A percentile compares a stretch with the other conserved stretches of the same genome.
phyloP scores from a whole-genome alignment of 768 basidiomycete species.

The Pluteus cervinus region DNA sequence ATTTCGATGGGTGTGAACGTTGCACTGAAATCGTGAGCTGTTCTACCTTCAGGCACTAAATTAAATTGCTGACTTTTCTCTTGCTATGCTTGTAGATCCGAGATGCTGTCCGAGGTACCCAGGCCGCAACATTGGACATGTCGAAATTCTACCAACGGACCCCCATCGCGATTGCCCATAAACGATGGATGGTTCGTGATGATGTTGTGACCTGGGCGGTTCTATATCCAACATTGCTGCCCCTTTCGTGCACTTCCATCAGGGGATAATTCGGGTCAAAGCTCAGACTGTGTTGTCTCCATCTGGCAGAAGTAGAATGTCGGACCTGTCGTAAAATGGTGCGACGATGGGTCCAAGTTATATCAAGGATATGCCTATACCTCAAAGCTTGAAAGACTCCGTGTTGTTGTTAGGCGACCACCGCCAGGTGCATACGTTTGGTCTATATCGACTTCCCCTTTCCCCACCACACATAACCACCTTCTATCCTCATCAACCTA shows the following conservation, averaged over 20 bases:
- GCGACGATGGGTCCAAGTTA: too few species aligned
- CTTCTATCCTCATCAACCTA: too few species aligned
- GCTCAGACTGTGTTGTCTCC: conserved; percentile 8
- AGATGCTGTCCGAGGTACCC: conserved; percentile 12
- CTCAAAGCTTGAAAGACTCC: too few species aligned
- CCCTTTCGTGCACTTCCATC: conserved; percentile 12
- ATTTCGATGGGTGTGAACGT: conserved; percentile 7
- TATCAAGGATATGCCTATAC: too few species aligned
- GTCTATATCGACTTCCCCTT: too few species aligned
- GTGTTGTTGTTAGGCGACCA: too few species aligned
- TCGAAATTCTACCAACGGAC: conserved; percentile 12
- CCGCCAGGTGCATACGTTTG: too few species aligned
- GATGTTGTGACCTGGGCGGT: conserved; percentile 1
- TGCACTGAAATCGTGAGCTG: conserved; percentile 10
- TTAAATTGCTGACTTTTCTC: too few species aligned
- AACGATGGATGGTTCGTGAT: conserved; percentile 13
- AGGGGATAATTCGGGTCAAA: conserved; percentile 13
- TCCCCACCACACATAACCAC: too few species aligned
- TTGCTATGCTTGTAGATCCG: conserved; percentile 14
- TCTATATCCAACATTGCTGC: conserved; percentile 14
- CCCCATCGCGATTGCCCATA: conserved; percentile 11
- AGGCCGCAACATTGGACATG: conserved; percentile 17
- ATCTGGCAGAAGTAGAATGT: conserved; percentile 7
- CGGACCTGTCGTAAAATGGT: conserved; percentile 12
- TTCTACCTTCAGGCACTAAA: neutral